A percentile compares a stretch with the other conserved stretches of the same genome.
phyloP scores from a whole-genome alignment of 2,329 filamentous ascomycete genomes.

The Tolypocladium tropicale region DNA sequence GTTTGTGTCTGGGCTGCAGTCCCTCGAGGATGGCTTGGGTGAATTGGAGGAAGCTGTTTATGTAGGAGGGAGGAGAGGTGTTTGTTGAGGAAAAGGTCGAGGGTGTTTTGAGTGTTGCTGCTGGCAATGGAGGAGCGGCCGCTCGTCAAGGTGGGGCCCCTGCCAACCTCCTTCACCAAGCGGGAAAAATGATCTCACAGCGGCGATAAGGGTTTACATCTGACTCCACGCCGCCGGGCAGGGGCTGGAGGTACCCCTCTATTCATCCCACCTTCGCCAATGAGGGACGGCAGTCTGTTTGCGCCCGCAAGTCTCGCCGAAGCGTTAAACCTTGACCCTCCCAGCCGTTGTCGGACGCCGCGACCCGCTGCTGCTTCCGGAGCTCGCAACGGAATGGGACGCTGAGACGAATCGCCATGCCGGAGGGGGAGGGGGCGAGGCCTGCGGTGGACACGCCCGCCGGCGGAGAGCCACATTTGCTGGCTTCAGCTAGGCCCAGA shows the following conservation, averaged over 20 bases:
- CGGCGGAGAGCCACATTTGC: background rate
- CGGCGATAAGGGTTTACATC: conserved; percentile 3
- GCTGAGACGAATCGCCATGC: no score
- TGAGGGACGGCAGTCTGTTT: background rate
- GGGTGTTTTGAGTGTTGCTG: background rate
- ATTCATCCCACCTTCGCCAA: background rate
- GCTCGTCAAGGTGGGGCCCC: background rate
- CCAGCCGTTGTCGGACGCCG: background rate
- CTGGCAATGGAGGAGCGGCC: background rate
- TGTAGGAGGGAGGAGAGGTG: background rate
- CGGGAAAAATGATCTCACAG: conserved; percentile 12
- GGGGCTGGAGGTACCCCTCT: background rate
- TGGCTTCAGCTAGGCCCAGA: no score
- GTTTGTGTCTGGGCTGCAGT: background rate
- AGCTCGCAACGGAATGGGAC: background rate
- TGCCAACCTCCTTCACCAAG: background rate
- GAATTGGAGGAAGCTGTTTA: background rate
- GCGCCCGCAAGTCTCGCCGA: background rate
- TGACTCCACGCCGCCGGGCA: background rate
- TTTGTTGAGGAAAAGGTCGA: conserved; percentile 1
- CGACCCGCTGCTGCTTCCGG: background rate
- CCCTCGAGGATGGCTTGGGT: background rate
- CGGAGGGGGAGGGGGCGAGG: no score
- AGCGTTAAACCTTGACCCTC: background rate
- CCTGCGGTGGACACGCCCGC: background rate